Conservation (phyloP, 148 eudicot genomes). For the Limonium bicolor region DNA sequence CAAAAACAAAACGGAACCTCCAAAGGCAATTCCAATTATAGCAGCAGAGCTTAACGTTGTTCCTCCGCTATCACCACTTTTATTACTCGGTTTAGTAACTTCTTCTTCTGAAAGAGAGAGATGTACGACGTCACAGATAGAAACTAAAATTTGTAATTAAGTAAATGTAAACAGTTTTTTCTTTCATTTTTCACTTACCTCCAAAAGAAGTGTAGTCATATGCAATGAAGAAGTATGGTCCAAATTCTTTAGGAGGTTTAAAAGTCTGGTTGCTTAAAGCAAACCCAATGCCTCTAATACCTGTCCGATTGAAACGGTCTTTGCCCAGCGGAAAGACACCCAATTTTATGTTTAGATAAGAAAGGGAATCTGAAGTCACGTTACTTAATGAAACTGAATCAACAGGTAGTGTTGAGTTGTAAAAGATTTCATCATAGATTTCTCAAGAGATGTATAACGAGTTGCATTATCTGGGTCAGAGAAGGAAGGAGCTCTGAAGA, state of each 20-base stretch:
- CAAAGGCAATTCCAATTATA: constrained; percentile 1
- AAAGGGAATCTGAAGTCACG: constrained; percentile 16
- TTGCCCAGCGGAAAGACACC: constrained; percentile 47
- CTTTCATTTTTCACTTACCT: too few species aligned
- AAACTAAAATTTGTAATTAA: too few species aligned
- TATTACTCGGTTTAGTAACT: too few species aligned
- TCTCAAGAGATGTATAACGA: not conserved
- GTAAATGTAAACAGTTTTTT: too few species aligned
- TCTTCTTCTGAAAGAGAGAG: too few species aligned
- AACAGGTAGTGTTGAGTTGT: constrained; percentile 1
- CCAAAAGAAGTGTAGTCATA: constrained; percentile 51
- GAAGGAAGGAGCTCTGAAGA: not conserved
- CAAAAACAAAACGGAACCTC: not conserved
- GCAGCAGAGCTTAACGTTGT: not conserved
- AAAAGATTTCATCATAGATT: not conserved
- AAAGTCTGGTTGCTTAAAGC: constrained; percentile 65
- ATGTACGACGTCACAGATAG: too few species aligned
- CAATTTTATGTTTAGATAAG: constrained; percentile 65
- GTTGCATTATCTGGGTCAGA: not conserved
- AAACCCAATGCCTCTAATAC: constrained; percentile 55
- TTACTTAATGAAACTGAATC: constrained; percentile 4
- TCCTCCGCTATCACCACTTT: too few species aligned
- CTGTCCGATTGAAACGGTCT: constrained; percentile 47
- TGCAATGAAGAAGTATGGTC: constrained; percentile 76
- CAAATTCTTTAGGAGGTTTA: constrained; percentile 69